These are phyloP conservation scores for Stropharia rugosoannulata DNA, from an alignment of 768 basidiomycete genomes.

Conservation along the genomic window DNA sequence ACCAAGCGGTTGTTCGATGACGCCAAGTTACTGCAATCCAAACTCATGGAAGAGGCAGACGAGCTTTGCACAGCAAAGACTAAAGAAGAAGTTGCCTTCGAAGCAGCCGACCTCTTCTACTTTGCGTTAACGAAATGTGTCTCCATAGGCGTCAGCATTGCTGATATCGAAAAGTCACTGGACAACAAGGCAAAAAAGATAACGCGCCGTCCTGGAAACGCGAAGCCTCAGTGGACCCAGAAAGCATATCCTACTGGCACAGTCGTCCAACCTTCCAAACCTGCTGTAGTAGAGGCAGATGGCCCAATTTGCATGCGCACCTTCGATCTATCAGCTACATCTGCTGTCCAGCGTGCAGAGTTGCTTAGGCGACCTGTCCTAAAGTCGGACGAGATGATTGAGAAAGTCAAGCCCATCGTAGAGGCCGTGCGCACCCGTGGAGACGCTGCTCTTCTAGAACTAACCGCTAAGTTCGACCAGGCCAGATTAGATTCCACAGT, in stretches of 20 bases:
- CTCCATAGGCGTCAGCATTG: constrained; percentile 75
- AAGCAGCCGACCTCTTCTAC: constrained; percentile 94
- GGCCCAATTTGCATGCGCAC: constrained; percentile 77
- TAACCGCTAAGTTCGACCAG: constrained; percentile 94
- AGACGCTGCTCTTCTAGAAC: constrained; percentile 81
- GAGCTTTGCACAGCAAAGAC: constrained; percentile 86
- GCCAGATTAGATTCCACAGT: constrained; percentile 68
- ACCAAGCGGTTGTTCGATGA: constrained; percentile 86
- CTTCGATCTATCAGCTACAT: constrained; percentile 50
- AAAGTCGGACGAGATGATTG: constrained; percentile 85
- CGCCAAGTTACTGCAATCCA: constrained; percentile 76
- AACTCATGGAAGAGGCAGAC: constrained; percentile 98
- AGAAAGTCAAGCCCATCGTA: constrained; percentile 93
- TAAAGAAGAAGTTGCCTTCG: constrained; percentile 85
- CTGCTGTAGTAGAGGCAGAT: constrained; percentile 23
- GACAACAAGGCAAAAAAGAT: constrained; percentile 86
- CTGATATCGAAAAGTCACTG: constrained; percentile 81
- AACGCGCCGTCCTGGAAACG: constrained; percentile 85
- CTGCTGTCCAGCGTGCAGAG: constrained; percentile 53
- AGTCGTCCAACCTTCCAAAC: constrained; percentile 15
- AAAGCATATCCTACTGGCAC: constrained; percentile 22
- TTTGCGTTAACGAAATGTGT: constrained; percentile 88
- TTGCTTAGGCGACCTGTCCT: constrained; percentile 89
- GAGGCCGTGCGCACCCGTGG: constrained; percentile 81
- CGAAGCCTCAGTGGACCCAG: constrained; percentile 78